phyloP scores from a whole-genome alignment of 495 filamentous ascomycete genomes.

The Platismatia glauca region DNA sequence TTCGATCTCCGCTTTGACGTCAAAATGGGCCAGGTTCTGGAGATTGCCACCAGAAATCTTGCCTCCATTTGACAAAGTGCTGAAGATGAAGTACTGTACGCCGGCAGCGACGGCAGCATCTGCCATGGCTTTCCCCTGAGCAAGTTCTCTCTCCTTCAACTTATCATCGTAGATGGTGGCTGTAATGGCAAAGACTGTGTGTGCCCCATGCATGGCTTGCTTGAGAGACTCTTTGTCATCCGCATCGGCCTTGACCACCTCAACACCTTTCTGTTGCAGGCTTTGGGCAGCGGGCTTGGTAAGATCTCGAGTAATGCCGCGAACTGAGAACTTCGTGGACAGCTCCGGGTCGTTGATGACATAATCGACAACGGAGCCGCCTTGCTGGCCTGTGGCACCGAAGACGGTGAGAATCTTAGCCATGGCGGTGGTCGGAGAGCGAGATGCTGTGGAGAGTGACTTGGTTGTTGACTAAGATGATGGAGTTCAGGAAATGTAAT shows the following conservation, averaged over 20 bases:
- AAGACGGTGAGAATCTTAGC: slow-evolving; percentile 46
- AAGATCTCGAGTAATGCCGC: slow-evolving; percentile 47
- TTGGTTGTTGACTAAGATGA: background rate
- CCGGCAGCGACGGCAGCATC: slow-evolving; percentile 33
- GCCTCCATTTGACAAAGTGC: slow-evolving; percentile 22
- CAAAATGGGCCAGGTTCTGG: slow-evolving; percentile 32
- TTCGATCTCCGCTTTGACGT: slow-evolving; percentile 35
- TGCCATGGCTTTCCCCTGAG: slow-evolving; percentile 49
- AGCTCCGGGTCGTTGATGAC: slow-evolving; percentile 40
- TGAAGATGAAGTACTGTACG: slow-evolving; percentile 44
- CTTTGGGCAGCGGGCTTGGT: slow-evolving; percentile 37
- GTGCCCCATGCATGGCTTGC: slow-evolving; percentile 37
- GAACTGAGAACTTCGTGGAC: slow-evolving; percentile 39
- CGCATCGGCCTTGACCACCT: slow-evolving; percentile 42
- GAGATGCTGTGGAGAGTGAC: background rate
- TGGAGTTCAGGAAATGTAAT: background rate
- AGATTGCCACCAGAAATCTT: slow-evolving; percentile 22
- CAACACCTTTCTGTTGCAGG: slow-evolving; percentile 33
- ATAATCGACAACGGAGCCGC: slow-evolving; percentile 44
- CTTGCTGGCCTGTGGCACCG: slow-evolving; percentile 51
- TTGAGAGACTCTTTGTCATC: slow-evolving; percentile 34
- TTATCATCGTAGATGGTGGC: slow-evolving; percentile 26
- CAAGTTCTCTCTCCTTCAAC: slow-evolving; percentile 37
- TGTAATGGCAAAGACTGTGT: slow-evolving; percentile 45
- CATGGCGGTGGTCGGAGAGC: slow-evolving; percentile 25